Evolutionary conservation across 192 early-diverging fungal genomes (phyloP).

Genomic region (Mortierella hygrophila): DNA sequence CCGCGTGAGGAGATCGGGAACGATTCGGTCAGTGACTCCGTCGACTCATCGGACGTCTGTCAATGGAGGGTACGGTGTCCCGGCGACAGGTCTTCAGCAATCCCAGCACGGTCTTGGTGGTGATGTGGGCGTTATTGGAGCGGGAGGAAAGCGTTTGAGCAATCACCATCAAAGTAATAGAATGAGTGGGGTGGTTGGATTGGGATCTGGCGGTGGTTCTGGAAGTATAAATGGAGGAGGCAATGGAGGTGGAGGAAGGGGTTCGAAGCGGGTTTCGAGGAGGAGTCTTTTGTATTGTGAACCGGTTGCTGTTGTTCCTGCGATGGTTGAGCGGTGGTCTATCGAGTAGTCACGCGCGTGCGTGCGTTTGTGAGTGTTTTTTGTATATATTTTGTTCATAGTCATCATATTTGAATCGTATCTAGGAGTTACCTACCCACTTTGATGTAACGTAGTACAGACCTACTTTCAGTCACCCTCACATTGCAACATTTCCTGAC

Average conservation of each 20-base stretch:
- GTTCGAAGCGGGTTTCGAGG: not conserved
- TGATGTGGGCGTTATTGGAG: not conserved
- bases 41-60: not conserved
- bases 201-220: not conserved
- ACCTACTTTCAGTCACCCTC: no score
- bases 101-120: not conserved
- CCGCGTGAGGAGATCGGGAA: slow-evolving; percentile 28
- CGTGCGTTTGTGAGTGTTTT: not conserved
- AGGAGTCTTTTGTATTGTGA: slow-evolving; percentile 21
- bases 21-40: slow-evolving; percentile 33
- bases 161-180: not conserved
- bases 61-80: not conserved
- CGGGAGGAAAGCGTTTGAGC: not conserved
- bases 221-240: not conserved
- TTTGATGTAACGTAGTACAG: no score
- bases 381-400: not conserved
- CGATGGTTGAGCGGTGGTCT: slow-evolving; percentile 35
- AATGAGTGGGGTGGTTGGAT: not conserved
- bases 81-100: not conserved
- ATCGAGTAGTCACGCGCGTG: slow-evolving; percentile 11
- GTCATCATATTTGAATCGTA: not conserved
- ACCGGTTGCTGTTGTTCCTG: not conserved
- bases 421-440: no score
- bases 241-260: not conserved
- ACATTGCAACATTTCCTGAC: no score